phyloP scores from a whole-genome alignment of 805 yeast genomes.

The Ogataea thermomethanolica region DNA sequence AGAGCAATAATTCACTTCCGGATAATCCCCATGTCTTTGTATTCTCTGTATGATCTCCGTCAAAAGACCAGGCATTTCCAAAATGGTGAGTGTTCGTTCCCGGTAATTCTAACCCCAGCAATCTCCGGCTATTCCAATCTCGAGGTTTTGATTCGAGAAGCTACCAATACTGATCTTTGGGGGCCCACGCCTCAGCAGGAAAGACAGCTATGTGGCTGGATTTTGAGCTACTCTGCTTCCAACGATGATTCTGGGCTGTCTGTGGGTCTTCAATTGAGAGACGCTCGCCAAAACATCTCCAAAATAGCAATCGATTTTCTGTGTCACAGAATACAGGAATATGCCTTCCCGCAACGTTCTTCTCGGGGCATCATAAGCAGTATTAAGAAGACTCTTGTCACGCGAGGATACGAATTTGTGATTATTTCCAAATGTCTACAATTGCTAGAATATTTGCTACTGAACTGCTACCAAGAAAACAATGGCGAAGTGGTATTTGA shows the following conservation, averaged over 20 bases:
- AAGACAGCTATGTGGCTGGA: slow-evolving; percentile 28
- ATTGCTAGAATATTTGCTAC: slow-evolving; percentile 25
- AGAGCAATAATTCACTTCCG: slow-evolving; percentile 3
- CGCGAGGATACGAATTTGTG: slow-evolving; percentile 29
- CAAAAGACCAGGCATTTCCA: slow-evolving; percentile 35
- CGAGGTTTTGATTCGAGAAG: slow-evolving; percentile 36
- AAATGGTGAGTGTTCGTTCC: slow-evolving; percentile 25
- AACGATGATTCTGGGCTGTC: slow-evolving; percentile 13
- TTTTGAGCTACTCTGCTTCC: slow-evolving; percentile 15
- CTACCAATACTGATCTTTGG: slow-evolving; percentile 52
- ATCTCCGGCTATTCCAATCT: slow-evolving; percentile 30
- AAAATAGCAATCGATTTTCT: slow-evolving; percentile 21
- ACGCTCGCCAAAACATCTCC: slow-evolving; percentile 18
- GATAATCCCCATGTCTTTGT: slow-evolving; percentile 4
- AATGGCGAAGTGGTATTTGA: slow-evolving; percentile 19
- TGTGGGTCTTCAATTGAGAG: not conserved
- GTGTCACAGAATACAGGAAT: slow-evolving; percentile 18
- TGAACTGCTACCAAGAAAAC: slow-evolving; percentile 24
- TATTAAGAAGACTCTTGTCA: slow-evolving; percentile 26
- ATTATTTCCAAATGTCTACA: slow-evolving; percentile 27
- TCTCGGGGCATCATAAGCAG: slow-evolving; percentile 14
- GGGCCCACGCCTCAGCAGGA: slow-evolving; percentile 47
- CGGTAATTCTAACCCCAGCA: slow-evolving; percentile 14
- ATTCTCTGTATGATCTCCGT: slow-evolving; percentile 28
- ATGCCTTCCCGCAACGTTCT: slow-evolving; percentile 9